Conservation (phyloP, 495 filamentous ascomycete species). For the Cudoniella acicularis region DNA sequence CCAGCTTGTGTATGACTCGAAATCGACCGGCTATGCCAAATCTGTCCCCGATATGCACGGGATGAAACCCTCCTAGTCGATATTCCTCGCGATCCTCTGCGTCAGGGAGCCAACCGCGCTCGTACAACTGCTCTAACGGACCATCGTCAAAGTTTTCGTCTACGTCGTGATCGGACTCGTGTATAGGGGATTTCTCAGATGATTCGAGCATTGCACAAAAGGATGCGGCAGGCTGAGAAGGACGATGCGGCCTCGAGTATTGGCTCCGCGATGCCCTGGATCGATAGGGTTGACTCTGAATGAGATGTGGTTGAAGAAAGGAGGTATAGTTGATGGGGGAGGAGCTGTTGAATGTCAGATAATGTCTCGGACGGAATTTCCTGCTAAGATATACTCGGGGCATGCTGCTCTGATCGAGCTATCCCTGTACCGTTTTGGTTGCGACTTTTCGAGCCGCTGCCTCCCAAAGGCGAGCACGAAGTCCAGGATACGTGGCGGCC, state of each 20-base stretch:
- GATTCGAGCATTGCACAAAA: not conserved
- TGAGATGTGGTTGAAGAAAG: not conserved
- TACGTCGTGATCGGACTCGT: not conserved
- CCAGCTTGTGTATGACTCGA: constrained; percentile 39
- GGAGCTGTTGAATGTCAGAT: not conserved
- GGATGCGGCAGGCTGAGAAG: not conserved
- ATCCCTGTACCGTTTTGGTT: no score
- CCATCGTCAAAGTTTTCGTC: not conserved
- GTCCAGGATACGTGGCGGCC: no score
- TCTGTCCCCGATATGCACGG: constrained; percentile 32
- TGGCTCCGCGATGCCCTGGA: constrained; percentile 1
- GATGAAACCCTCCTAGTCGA: constrained; percentile 37
- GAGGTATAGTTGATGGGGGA: not conserved
- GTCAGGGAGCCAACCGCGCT: constrained; percentile 7
- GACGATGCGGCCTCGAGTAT: not conserved
- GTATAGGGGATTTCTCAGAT: constrained; percentile 1
- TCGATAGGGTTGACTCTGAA: not conserved
- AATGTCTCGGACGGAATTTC: not conserved
- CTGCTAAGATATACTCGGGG: not conserved
- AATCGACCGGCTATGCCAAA: constrained; percentile 30
- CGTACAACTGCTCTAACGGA: constrained; percentile 1
- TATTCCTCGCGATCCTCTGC: constrained; percentile 15
- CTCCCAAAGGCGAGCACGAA: no score
- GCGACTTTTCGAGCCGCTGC: no score
- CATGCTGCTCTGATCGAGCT: not conserved